These are phyloP conservation scores for Geosmithia putterillii DNA, from an alignment of 2,329 filamentous ascomycete genomes.

Conservation along the genomic window DNA sequence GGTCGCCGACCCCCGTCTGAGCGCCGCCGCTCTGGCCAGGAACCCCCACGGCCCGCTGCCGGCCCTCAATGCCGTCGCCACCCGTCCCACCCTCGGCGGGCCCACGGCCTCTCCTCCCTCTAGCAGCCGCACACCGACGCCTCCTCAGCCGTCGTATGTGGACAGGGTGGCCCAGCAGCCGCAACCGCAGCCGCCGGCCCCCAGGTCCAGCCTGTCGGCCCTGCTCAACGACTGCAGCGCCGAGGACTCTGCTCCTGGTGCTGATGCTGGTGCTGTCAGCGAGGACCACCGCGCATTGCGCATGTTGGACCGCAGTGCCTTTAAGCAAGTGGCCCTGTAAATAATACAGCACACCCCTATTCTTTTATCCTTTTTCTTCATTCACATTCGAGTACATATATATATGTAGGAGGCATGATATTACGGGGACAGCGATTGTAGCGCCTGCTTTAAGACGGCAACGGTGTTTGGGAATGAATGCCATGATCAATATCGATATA, in stretches of 20 bases:
- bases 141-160: constrained; percentile 27
- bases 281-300: constrained; percentile 55
- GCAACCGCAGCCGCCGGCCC: constrained; percentile 1
- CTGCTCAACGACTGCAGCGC: constrained; percentile 30
- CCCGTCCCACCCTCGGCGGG: constrained; percentile 13
- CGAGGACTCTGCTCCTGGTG: constrained; percentile 20
- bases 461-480: too few species aligned
- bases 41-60: constrained; percentile 31
- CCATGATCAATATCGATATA: too few species aligned
- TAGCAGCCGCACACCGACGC: constrained; percentile 34
- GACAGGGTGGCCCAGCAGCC: constrained; percentile 14
- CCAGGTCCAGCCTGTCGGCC: constrained; percentile 33
- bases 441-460: too few species aligned
- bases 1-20: constrained; percentile 24
- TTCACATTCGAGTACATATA: background rate
- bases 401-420: background rate
- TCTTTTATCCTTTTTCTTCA: background rate
- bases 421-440: too few species aligned
- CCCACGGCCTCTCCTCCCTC: constrained; percentile 24
- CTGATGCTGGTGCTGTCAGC: constrained; percentile 30
- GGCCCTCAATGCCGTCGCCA: constrained; percentile 21
- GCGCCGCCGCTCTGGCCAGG: constrained; percentile 15
- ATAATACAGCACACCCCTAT: background rate
- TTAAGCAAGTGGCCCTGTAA: constrained; percentile 14
- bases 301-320: constrained; percentile 42